Conservation (phyloP, 2,329 filamentous ascomycete genomes). For the Pseudogymnoascus sp. region DNA sequence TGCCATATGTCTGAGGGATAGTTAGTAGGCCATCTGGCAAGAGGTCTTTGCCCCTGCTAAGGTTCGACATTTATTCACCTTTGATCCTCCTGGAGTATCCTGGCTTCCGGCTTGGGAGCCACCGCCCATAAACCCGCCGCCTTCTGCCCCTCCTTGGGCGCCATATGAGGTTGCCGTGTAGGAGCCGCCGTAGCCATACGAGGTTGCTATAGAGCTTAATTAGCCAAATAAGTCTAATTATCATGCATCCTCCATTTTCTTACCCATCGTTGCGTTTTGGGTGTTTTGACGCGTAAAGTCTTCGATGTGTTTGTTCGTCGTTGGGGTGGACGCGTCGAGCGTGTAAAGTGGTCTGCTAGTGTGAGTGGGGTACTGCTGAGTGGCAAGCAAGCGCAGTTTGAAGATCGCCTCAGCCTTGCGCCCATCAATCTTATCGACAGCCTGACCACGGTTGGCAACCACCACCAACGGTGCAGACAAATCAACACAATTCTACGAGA, state of each 20-base stretch:
- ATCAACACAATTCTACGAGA: not conserved
- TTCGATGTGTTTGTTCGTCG: not conserved
- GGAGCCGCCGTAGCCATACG: constrained; percentile 26
- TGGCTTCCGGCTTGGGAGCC: constrained; percentile 56
- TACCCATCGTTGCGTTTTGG: constrained; percentile 18
- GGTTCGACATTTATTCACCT: constrained; percentile 29
- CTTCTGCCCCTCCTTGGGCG: constrained; percentile 50
- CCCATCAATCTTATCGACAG: not conserved
- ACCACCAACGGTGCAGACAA: not conserved
- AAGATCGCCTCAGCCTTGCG: constrained; percentile 8
- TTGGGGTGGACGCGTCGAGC: constrained; percentile 17
- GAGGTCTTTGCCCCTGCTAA: constrained; percentile 14
- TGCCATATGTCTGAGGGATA: constrained; percentile 45
- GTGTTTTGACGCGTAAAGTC: constrained; percentile 2
- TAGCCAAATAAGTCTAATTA: not conserved
- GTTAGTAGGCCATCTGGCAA: not conserved
- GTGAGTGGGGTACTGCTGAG: not conserved
- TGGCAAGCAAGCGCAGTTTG: constrained; percentile 4
- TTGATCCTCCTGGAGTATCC: constrained; percentile 37
- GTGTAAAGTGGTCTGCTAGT: constrained; percentile 16
- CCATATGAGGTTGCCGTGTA: constrained; percentile 33
- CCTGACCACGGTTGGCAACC: not conserved
- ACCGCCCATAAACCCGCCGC: constrained; percentile 54
- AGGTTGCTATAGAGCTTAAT: constrained; percentile 18
- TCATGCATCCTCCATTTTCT: not conserved